phyloP scores from a whole-genome alignment of 2,329 filamentous ascomycete genomes.

The Parasarocladium wereldwijsianum region DNA sequence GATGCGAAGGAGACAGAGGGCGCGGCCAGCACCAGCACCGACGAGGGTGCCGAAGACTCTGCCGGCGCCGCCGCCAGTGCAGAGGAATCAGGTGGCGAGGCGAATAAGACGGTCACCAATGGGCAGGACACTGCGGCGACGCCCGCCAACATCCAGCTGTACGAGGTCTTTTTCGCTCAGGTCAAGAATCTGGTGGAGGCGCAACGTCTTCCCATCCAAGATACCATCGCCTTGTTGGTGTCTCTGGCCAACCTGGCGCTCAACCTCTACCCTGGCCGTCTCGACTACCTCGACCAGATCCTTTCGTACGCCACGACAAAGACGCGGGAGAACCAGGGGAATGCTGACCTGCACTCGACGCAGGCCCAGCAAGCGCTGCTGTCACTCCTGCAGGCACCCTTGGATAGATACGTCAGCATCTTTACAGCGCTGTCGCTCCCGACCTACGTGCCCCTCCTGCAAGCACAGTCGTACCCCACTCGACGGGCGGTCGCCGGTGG shows the following conservation, averaged over 20 bases:
- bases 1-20: too few relatives aligned
- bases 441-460: constrained; percentile 77
- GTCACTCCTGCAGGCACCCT: constrained; percentile 75
- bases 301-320: constrained; percentile 78
- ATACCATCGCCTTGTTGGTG: constrained; percentile 86
- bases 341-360: constrained; percentile 83
- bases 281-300: constrained; percentile 94
- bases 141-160: constrained; percentile 66
- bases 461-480: constrained; percentile 86
- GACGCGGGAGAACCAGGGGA: constrained; percentile 78
- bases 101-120: constrained; percentile 32
- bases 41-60: constrained; percentile 2
- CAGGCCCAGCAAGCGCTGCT: constrained; percentile 80
- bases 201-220: constrained; percentile 81
- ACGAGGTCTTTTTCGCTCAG: constrained; percentile 95
- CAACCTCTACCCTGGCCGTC: constrained; percentile 83
- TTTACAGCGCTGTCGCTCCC: constrained; percentile 94
- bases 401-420: constrained; percentile 80
- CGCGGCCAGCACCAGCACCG: constrained; percentile 9
- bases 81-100: constrained; percentile 27
- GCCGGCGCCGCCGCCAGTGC: constrained; percentile 13
- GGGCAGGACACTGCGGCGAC: constrained; percentile 17
- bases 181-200: constrained; percentile 87
- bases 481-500: constrained; percentile 82
- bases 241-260: constrained; percentile 86